phyloP scores from a whole-genome alignment of 140 eudicot species.

The Bidens hawaiensis region DNA sequence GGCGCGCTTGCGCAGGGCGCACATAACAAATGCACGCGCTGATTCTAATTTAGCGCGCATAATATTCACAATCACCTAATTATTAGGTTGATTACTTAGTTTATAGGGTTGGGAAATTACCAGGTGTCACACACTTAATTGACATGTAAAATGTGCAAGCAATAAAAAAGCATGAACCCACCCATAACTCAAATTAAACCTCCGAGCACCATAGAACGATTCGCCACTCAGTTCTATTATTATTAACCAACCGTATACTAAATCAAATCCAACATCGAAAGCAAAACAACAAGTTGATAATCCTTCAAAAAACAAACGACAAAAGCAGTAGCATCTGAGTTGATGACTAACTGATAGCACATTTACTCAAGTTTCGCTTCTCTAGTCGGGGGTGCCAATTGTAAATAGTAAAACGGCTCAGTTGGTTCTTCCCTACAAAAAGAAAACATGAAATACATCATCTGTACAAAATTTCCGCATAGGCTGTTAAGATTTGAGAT shows the following conservation, averaged over 20 bases:
- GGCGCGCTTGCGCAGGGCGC: too few species aligned
- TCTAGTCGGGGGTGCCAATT: constrained; percentile 80
- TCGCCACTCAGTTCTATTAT: constrained; percentile 50
- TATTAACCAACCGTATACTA: constrained; percentile 33
- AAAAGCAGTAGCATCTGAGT: neutral
- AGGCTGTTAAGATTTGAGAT: neutral
- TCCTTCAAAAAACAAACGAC: neutral
- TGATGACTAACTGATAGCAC: neutral
- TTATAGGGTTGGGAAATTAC: too few species aligned
- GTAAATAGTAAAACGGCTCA: constrained; percentile 76
- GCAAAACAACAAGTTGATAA: neutral
- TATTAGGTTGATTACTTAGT: too few species aligned
- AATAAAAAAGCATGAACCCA: too few species aligned
- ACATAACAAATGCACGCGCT: too few species aligned
- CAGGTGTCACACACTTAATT: too few species aligned
- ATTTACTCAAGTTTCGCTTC: constrained; percentile 63
- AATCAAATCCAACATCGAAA: neutral
- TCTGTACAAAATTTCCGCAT: neutral
- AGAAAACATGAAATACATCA: constrained; percentile 5
- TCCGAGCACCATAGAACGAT: too few species aligned
- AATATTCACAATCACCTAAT: too few species aligned
- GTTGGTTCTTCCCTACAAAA: constrained; percentile 92
- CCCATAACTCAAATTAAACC: too few species aligned
- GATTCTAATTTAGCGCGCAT: too few species aligned
- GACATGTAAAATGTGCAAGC: too few species aligned